A percentile compares a stretch with the other conserved stretches of the same genome.
These are phyloP conservation scores for Plasmodium billcollinsi DNA, from an alignment of 169 alveolate species.

Conservation along the genomic window DNA sequence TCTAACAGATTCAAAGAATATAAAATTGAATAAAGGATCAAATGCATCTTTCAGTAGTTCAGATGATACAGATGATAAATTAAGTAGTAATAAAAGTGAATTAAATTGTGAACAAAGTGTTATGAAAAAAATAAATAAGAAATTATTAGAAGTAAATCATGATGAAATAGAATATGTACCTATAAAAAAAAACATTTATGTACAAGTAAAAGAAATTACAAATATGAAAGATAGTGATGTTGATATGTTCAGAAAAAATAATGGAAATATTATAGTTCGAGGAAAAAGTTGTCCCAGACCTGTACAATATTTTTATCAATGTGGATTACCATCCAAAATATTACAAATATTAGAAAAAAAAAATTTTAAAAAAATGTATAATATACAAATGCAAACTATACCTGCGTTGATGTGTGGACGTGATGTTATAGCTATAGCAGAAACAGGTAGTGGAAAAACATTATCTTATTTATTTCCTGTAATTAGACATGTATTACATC, in stretches of 20 bases:
- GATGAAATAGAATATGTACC: slow-evolving; percentile 88
- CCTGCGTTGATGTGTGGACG: slow-evolving; percentile 96
- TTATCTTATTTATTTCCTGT: slow-evolving; percentile 98
- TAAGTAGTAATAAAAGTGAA: slow-evolving; percentile 78
- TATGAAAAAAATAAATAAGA: slow-evolving; percentile 81
- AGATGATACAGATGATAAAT: slow-evolving; percentile 69
- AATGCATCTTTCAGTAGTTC: background rate
- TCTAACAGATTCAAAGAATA: background rate
- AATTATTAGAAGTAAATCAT: slow-evolving; percentile 91
- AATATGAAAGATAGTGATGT: slow-evolving; percentile 92
- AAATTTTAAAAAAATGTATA: slow-evolving; percentile 95
- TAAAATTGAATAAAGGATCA: background rate
- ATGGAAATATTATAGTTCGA: slow-evolving; percentile 93
- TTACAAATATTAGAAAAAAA: slow-evolving; percentile 92
- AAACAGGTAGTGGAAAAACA: slow-evolving; percentile 99
- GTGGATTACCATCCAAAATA: slow-evolving; percentile 96
- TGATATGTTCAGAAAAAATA: slow-evolving; percentile 90
- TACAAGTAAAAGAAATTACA: slow-evolving; percentile 90
- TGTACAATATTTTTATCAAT: slow-evolving; percentile 95
- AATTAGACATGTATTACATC: slow-evolving; percentile 94
- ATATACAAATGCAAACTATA: slow-evolving; percentile 97
- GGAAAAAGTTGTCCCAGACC: slow-evolving; percentile 97
- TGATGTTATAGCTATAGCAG: slow-evolving; percentile 99
- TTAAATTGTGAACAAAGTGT: slow-evolving; percentile 56
- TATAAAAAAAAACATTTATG: slow-evolving; percentile 90